These are phyloP conservation scores for Stenocarpella maydis DNA, from an alignment of 2,329 filamentous ascomycete genomes.

Conservation along the genomic window DNA sequence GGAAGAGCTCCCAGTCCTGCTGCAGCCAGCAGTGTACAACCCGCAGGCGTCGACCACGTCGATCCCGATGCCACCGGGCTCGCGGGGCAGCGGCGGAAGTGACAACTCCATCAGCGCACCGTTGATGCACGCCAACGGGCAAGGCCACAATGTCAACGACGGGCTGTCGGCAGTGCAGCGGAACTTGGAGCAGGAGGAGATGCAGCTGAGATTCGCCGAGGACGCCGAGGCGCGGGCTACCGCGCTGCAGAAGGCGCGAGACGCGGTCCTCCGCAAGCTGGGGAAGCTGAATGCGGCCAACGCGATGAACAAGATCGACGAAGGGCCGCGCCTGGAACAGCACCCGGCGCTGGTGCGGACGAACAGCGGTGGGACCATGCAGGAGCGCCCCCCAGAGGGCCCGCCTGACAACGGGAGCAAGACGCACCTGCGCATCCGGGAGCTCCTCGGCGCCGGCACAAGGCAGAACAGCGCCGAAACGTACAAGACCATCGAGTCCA, in stretches of 20 bases:
- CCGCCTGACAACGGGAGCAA: constrained; percentile 34
- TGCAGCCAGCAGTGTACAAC: constrained; percentile 67
- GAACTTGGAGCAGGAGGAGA: constrained; percentile 64
- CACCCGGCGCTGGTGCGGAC: constrained; percentile 34
- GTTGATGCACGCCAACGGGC: constrained; percentile 22
- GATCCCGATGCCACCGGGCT: constrained; percentile 33
- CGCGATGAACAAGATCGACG: constrained; percentile 21
- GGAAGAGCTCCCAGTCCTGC: constrained; percentile 58
- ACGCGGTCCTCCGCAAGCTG: constrained; percentile 67
- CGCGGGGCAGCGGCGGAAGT: constrained; percentile 27
- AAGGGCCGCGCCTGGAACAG: constrained; percentile 41
- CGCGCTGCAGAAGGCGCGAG: constrained; percentile 66
- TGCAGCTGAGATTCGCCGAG: constrained; percentile 63
- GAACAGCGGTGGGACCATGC: neutral
- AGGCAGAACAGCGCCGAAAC: constrained; percentile 39
- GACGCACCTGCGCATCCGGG: constrained; percentile 31
- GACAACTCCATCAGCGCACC: constrained; percentile 10
- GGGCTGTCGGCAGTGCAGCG: constrained; percentile 66
- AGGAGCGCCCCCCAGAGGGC: neutral
- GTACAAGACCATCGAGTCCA: constrained; percentile 57
- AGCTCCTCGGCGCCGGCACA: constrained; percentile 37
- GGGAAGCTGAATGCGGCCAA: constrained; percentile 48
- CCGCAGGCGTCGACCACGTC: constrained; percentile 44
- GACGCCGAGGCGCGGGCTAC: constrained; percentile 62
- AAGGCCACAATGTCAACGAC: constrained; percentile 45